These are phyloP conservation scores for Euphorbia lathyris DNA, from an alignment of 345 rosid genomes.

Conservation along the genomic window DNA sequence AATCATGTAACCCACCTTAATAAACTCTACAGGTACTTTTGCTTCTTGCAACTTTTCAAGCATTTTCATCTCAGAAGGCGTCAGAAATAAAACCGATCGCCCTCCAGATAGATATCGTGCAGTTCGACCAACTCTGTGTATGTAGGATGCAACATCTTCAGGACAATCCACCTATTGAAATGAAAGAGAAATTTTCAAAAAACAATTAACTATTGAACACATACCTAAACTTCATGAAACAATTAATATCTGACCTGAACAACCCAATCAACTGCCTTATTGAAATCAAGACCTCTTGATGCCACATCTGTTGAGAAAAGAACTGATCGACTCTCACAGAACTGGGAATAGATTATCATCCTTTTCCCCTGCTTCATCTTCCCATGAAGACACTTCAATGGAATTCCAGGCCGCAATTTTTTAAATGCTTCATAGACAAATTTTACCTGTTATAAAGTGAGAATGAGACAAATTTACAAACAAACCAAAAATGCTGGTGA, in stretches of 20 bases:
- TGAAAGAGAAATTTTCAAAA: constrained; percentile 14
- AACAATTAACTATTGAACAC: constrained; percentile 3
- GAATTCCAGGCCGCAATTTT: constrained; percentile 92
- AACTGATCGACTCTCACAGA: constrained; percentile 73
- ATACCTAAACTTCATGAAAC: not conserved
- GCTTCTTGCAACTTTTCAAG: constrained; percentile 72
- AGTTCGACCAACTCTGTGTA: constrained; percentile 97
- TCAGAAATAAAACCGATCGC: constrained; percentile 72
- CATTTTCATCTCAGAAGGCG: constrained; percentile 93
- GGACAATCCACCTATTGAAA: constrained; percentile 80
- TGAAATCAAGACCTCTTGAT: constrained; percentile 93
- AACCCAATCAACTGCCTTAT: constrained; percentile 93
- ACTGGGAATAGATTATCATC: constrained; percentile 76
- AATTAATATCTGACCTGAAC: constrained; percentile 61
- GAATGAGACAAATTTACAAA: not conserved
- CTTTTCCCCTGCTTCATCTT: constrained; percentile 90
- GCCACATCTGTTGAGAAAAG: constrained; percentile 95
- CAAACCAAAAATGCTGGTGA: not conserved
- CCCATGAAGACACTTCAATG: constrained; percentile 92
- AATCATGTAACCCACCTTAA: constrained; percentile 46
- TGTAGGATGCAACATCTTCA: constrained; percentile 86
- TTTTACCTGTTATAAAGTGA: constrained; percentile 51
- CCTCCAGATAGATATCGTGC: constrained; percentile 80
- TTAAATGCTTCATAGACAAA: constrained; percentile 93
- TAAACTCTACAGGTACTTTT: constrained; percentile 65